phyloP scores from a whole-genome alignment of 371 early-diverging fungal genomes.

The Mucor saturninus region DNA sequence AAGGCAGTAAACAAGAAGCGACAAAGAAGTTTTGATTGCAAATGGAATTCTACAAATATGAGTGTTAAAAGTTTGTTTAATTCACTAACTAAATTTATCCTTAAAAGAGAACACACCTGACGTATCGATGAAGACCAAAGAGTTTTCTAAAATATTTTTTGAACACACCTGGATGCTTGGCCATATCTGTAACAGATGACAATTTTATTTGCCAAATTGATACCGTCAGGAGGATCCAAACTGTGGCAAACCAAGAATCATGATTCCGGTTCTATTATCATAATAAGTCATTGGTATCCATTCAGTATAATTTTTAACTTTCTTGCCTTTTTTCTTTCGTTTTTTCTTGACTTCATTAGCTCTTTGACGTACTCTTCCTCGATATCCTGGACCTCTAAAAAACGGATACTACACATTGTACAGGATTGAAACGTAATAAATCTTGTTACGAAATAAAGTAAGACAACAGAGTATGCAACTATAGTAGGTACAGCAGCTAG shows the following conservation, averaged over 20 bases:
- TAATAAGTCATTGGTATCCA: too few relatives aligned
- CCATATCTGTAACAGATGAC: neutral
- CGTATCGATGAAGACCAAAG: slow-evolving; percentile 32
- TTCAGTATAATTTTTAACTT: too few relatives aligned
- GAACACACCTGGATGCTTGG: neutral
- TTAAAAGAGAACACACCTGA: slow-evolving; percentile 26
- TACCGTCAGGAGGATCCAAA: neutral
- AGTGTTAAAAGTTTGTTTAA: neutral
- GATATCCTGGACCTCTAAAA: slow-evolving; percentile 42
- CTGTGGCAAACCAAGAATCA: neutral
- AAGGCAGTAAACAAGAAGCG: slow-evolving; percentile 41
- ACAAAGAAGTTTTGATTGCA: slow-evolving; percentile 43
- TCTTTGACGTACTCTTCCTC: slow-evolving; percentile 48
- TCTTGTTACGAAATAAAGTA: slow-evolving; percentile 36
- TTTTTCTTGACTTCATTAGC: slow-evolving; percentile 12
- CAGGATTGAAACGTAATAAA: slow-evolving; percentile 34
- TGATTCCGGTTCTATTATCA: neutral
- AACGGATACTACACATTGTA: slow-evolving; percentile 29
- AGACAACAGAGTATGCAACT: slow-evolving; percentile 33
- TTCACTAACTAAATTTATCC: slow-evolving; percentile 1
- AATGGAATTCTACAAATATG: slow-evolving; percentile 40
- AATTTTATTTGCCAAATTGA: slow-evolving; percentile 1
- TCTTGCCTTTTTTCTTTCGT: slow-evolving; percentile 2
- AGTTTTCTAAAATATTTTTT: slow-evolving; percentile 7
- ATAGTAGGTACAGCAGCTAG: slow-evolving; percentile 40